These are phyloP conservation scores for Lepidium campestre DNA, from an alignment of 441 rosid species.

Conservation along the genomic window DNA sequence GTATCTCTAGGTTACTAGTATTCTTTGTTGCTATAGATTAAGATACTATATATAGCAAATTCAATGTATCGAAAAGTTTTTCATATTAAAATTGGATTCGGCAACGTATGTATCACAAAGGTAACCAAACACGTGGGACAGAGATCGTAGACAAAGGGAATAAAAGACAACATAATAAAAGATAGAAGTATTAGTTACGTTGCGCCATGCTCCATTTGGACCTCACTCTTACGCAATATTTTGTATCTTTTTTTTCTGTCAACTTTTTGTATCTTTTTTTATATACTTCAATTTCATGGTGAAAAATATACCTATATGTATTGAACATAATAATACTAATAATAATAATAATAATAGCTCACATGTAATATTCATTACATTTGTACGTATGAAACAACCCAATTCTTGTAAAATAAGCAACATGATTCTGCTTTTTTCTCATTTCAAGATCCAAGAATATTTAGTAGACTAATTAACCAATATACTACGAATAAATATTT, in stretches of 20 bases:
- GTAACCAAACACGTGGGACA: slow-evolving; percentile 7
- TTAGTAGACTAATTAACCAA: background rate
- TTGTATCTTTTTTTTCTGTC: background rate
- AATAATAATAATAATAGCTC: background rate
- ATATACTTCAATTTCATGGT: too few species aligned
- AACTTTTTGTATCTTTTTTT: too few species aligned
- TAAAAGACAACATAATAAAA: background rate
- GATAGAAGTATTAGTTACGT: background rate
- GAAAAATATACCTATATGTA: background rate
- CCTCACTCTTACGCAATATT: background rate
- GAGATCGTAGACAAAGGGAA: background rate
- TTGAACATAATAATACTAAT: background rate
- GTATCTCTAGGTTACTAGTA: too few species aligned
- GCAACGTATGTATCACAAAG: background rate
- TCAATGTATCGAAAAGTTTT: background rate
- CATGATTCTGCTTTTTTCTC: background rate
- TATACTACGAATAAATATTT: background rate
- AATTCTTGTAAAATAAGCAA: slow-evolving; percentile 10
- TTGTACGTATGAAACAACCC: background rate
- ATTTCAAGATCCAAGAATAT: slow-evolving; percentile 12
- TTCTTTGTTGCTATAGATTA: too few species aligned
- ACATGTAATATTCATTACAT: background rate
- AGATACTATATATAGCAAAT: too few species aligned
- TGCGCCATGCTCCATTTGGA: background rate
- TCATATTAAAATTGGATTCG: background rate